These are phyloP conservation scores for Chaetomium strumarium DNA, from an alignment of 2,329 filamentous ascomycete genomes.

Conservation along the genomic window DNA sequence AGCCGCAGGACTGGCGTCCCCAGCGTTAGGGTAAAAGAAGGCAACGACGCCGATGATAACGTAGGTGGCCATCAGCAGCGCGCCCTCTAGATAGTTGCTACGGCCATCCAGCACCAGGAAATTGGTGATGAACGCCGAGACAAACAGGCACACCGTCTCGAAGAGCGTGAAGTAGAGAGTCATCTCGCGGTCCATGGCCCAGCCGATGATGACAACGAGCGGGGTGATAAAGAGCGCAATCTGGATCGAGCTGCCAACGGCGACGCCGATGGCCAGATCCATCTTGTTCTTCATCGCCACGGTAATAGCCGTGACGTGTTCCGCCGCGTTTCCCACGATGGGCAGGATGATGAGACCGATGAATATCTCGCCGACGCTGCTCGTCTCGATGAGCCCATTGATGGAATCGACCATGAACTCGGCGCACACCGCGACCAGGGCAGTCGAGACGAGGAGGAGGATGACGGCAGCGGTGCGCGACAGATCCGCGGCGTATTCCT, in stretches of 20 bases:
- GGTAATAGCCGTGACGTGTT: slow-evolving; percentile 65
- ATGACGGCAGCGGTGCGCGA: slow-evolving; percentile 53
- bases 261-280: slow-evolving; percentile 67
- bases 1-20: slow-evolving; percentile 14
- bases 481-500: slow-evolving; percentile 42
- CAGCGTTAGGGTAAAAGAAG: slow-evolving; percentile 55
- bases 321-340: slow-evolving; percentile 67
- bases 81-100: slow-evolving; percentile 81
- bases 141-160: slow-evolving; percentile 81
- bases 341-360: slow-evolving; percentile 68
- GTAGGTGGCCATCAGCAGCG: slow-evolving; percentile 60
- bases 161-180: slow-evolving; percentile 82
- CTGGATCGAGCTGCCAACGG: slow-evolving; percentile 65
- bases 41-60: slow-evolving; percentile 62
- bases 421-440: slow-evolving; percentile 60
- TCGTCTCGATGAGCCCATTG: slow-evolving; percentile 52
- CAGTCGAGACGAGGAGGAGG: slow-evolving; percentile 59
- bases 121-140: slow-evolving; percentile 79
- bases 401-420: slow-evolving; percentile 67
- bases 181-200: slow-evolving; percentile 63
- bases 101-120: slow-evolving; percentile 80
- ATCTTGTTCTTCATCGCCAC: slow-evolving; percentile 72
- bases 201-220: slow-evolving; percentile 64
- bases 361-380: slow-evolving; percentile 57
- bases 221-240: slow-evolving; percentile 68